A percentile compares a stretch with the other conserved stretches of the same genome.
These are phyloP conservation scores for Diaporthe sp. DNA, from an alignment of 2,329 filamentous ascomycete species.

Conservation along the genomic window DNA sequence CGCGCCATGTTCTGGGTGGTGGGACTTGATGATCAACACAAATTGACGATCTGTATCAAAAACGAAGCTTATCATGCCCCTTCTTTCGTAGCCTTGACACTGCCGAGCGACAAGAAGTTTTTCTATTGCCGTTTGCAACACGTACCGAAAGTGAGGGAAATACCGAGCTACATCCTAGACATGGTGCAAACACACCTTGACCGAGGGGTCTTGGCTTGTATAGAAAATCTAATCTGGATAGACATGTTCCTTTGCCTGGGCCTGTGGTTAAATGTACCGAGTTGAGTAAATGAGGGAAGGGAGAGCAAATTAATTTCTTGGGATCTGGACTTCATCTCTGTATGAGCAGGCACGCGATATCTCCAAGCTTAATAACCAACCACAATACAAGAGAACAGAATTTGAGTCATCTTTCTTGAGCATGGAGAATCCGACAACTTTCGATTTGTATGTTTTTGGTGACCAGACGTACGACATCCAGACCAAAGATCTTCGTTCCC, in stretches of 20 bases:
- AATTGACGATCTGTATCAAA: background rate
- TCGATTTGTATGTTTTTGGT: background rate
- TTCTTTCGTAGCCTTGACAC: background rate
- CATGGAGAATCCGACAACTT: background rate
- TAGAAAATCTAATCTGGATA: too few species aligned
- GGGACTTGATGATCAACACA: background rate
- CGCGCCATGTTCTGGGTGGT: background rate
- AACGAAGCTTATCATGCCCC: background rate
- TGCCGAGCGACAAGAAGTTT: background rate
- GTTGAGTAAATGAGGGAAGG: too few species aligned
- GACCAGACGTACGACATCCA: slow-evolving; percentile 1
- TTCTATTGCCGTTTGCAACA: background rate
- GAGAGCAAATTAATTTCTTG: background rate
- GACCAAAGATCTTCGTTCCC: background rate
- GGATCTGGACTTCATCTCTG: background rate
- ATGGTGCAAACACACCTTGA: background rate
- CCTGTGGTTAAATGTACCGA: too few species aligned
- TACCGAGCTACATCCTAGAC: background rate
- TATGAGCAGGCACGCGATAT: background rate
- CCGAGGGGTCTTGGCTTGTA: background rate
- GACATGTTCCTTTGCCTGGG: background rate
- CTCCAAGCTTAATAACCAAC: background rate
- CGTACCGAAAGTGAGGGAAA: background rate
- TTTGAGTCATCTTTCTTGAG: too few species aligned
- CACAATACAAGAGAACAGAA: background rate